These are phyloP conservation scores for Fusarium aywerte DNA, from an alignment of 2,329 filamentous ascomycete genomes.

Conservation along the genomic window DNA sequence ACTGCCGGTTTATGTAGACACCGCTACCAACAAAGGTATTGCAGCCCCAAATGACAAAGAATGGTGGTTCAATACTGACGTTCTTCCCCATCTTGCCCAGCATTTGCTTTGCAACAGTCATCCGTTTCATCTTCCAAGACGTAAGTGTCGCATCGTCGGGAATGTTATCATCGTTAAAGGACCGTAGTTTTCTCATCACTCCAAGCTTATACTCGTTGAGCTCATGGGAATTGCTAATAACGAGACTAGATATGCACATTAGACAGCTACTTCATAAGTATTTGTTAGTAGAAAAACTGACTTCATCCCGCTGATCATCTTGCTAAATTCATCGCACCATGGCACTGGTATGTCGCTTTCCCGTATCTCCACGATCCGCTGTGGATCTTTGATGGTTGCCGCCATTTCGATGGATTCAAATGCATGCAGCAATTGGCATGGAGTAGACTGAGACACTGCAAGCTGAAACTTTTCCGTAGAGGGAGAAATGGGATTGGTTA, in stretches of 20 bases:
- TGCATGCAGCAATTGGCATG: neutral
- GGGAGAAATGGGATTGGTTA: constrained; percentile 1
- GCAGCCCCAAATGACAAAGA: constrained; percentile 25
- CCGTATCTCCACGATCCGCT: constrained; percentile 7
- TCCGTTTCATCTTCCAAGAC: constrained; percentile 4
- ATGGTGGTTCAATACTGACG: constrained; percentile 9
- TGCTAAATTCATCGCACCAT: constrained; percentile 24
- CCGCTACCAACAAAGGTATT: constrained; percentile 8
- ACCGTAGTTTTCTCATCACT: neutral
- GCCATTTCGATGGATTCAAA: neutral
- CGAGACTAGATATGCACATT: neutral
- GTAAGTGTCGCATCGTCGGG: neutral
- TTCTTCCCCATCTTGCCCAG: neutral
- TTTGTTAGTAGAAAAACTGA: neutral
- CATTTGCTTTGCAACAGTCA: constrained; percentile 10
- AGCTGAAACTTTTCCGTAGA: neutral
- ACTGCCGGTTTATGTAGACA: constrained; percentile 27
- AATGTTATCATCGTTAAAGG: constrained; percentile 11
- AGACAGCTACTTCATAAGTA: fast-evolving
- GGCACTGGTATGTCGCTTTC: constrained; percentile 9
- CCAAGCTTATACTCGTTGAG: constrained; percentile 4
- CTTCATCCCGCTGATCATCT: constrained; percentile 29
- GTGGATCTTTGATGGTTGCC: neutral
- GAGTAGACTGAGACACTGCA: neutral
- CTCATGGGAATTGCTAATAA: neutral